Evolutionary conservation across 768 basidiomycete species (phyloP), one percentile per base, ranked within the genome.

Genomic region (Antrodiella citrinella): DNA sequence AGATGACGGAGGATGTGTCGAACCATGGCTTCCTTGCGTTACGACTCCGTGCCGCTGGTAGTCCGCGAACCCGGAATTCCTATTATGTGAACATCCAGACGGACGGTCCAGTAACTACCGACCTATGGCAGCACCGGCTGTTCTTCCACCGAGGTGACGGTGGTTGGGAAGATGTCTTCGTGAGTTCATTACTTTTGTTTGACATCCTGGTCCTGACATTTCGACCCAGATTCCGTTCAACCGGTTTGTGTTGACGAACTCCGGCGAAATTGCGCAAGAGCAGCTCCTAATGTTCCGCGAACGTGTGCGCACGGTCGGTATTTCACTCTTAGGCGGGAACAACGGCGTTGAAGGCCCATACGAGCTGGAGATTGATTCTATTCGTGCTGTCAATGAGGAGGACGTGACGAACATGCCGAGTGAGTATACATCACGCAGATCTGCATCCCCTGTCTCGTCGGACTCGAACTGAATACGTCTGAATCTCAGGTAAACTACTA

Each of bases 81-180:
- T 97, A 92, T 72, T 94, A 86, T 57, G 86, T 91, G 44, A 97
- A 98, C 67, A 70, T 97, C 43, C 93, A 96, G 65, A 95, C 92
- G 2, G 86, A 91, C 47, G 86, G 88, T 0, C 75, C 80, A 41
- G 73, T 88, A 45, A 77, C 81, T 45, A 85, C 82, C 30, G 91
- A 95, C 63, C 70, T 98, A n/a, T 98, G 89, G 84, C 95, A 96
- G 62, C 93, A 97, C 57, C 78, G 90, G 26, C 72, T 98, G n/a
- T 89, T 79, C 67, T 87, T 93, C 63, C 71, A 75, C 45, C 75
- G 78, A 49, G 69, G 72, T 22, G 77, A 83, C 51, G 76, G 79
- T 21, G 68, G 72, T 3, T 94, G 91, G 91, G 86, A 92, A 63
- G 83, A 91, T 59, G 64, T 94, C 13, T 83, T 83, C 59, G 90